Conservation (phyloP, 2,329 filamentous ascomycete species). For the Hypoxylon sp. region DNA sequence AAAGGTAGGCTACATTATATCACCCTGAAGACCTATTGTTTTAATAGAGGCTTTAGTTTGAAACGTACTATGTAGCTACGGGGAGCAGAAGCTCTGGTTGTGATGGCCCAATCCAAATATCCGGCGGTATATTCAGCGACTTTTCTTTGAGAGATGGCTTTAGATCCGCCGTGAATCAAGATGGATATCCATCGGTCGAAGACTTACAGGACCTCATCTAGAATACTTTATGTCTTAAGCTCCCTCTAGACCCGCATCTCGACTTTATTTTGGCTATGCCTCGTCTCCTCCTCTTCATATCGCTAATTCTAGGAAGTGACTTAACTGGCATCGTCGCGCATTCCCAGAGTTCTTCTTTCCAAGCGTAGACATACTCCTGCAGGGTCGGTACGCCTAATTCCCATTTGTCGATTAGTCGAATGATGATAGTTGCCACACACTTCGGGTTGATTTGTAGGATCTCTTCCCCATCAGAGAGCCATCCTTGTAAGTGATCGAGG, state of each 20-base stretch:
- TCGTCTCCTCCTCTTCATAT: neutral
- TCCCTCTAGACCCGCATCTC: neutral
- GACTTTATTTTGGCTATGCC: neutral
- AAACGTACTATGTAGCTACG: no score
- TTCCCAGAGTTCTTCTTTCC: neutral
- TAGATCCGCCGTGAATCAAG: no score
- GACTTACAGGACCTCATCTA: no score
- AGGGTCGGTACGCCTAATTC: neutral
- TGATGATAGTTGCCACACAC: neutral
- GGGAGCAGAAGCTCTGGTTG: no score
- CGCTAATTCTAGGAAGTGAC: neutral
- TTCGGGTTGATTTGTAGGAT: conserved; percentile 18
- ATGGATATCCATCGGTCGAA: no score
- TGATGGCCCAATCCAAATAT: no score
- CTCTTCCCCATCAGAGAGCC: conserved; percentile 4
- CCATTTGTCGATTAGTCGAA: conserved; percentile 26
- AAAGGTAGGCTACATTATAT: no score
- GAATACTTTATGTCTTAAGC: neutral
- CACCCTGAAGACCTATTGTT: no score
- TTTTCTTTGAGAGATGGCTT: no score
- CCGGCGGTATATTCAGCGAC: no score
- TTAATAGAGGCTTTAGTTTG: no score
- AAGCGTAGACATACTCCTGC: neutral
- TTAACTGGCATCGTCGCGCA: neutral
- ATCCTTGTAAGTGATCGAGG: conserved; percentile 4